Base-by-base conservation (phyloP, 2,329 filamentous ascomycete genomes). In the Fusarium dimerum region DNA sequence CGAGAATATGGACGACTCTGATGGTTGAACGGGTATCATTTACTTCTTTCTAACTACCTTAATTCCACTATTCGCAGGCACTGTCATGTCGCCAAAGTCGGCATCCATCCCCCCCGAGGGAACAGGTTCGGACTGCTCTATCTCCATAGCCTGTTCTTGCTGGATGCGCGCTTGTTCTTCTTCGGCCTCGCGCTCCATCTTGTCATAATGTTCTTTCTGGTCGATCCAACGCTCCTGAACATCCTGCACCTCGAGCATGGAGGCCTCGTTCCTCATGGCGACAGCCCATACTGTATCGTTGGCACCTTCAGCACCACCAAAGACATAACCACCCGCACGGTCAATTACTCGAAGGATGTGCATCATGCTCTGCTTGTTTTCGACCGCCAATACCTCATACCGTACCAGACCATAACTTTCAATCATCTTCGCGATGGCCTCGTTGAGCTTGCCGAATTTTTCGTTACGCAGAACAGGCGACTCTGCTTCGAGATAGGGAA, bases 231-330 rank as follows among this genome's bases (percentile, higher is more conserved):
- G 82, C 75, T 99, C 94, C 73, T 99, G 94, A 57, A 97, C 87
- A 72, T 99, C 93, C 54, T 87, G 79, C 10, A 92, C 85, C 64
- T 95, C 92, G 79, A 96, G 85, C 73, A 86, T 76, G 32, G 84
- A 84, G 36, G 85, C 83, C 52, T 87, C 85, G 52, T 86, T 85
- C 51, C 92, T 85, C 85, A 97, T 96, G 3, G 94, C 91, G 42
- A 97, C 86, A 66, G 95, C 90, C 94, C 94, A 99, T n/a, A 99
- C 84, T 7, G 88, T 92, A 69, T 99, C 93, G 63, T 97, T 97
- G 43, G 92, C 90, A 2, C 92, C 93, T 69, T 97, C 91, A 0
- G 91, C 89, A 6, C 88, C 83, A 0, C 92, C 92, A 75, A 99
- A 97, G 1, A 92, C 89, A 73, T 97, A 97, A 0, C 94, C 94